Conservation (phyloP, 2,329 filamentous ascomycete genomes). For the Penicillium freii region DNA sequence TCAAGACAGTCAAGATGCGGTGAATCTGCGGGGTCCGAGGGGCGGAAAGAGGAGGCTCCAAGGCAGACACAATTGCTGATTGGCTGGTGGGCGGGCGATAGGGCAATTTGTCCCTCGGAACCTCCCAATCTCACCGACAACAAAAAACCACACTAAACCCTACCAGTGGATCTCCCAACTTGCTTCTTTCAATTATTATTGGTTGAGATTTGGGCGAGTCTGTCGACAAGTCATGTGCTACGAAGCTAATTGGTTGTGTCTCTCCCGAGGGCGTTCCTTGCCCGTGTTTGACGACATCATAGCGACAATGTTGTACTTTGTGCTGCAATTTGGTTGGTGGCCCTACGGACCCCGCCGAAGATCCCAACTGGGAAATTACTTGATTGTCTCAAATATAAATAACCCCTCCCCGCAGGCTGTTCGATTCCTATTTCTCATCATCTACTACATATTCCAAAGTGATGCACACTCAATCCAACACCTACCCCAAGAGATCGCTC, state of each 20-base stretch:
- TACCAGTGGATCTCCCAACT: constrained; percentile 20
- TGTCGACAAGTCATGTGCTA: neutral
- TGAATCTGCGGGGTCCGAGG: constrained; percentile 21
- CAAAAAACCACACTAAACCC: constrained; percentile 20
- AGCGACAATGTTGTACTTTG: neutral
- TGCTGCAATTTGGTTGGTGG: constrained; percentile 22
- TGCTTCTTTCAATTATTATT: constrained; percentile 7
- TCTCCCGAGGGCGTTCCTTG: neutral
- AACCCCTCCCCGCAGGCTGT: constrained; percentile 3
- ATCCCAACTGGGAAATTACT: neutral
- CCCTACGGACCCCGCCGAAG: constrained; percentile 17
- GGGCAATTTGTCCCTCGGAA: constrained; percentile 1
- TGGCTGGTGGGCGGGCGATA: constrained; percentile 8
- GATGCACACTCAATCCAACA: constrained; percentile 18
- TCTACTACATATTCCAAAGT: constrained; percentile 8
- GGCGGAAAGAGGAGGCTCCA: constrained; percentile 19
- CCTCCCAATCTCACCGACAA: constrained; percentile 20
- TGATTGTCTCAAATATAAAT: constrained; percentile 17
- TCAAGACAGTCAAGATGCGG: constrained; percentile 14
- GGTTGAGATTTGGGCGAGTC: constrained; percentile 7
- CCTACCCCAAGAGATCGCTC: constrained; percentile 17
- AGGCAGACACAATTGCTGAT: constrained; percentile 18
- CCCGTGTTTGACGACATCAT: constrained; percentile 5
- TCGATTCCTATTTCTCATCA: neutral
- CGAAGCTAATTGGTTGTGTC: constrained; percentile 12